Percentiles rank a stretch among this genome's conserved stretches.
These are phyloP conservation scores for Leptomonas pyrrhocoris DNA, from an alignment of 208 protist species.

Conservation along the genomic window DNA sequence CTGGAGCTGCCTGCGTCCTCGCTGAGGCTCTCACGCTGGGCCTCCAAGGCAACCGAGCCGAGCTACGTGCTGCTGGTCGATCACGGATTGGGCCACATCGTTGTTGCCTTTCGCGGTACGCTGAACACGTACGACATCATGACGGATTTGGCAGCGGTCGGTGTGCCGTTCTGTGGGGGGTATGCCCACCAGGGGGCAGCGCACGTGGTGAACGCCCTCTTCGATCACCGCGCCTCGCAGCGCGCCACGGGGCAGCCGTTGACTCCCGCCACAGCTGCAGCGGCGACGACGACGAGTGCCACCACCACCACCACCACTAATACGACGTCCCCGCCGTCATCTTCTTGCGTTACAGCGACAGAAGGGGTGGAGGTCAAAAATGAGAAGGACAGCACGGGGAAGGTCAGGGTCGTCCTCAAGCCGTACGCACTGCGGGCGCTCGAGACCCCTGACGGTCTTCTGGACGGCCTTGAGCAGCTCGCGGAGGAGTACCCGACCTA, in stretches of 20 bases:
- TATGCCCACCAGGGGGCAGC: conserved; percentile 60
- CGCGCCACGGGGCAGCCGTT: neutral
- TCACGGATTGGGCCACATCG: conserved; percentile 46
- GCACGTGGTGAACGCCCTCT: conserved; percentile 45
- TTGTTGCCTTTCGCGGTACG: conserved; percentile 70
- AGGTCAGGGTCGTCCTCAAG: conserved; percentile 9
- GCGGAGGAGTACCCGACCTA: conserved; percentile 45
- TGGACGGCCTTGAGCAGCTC: conserved; percentile 48
- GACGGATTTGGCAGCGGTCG: conserved; percentile 58
- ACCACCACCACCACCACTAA: neutral
- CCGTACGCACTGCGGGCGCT: conserved; percentile 20
- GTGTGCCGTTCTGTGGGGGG: conserved; percentile 52
- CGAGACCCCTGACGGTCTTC: conserved; percentile 32
- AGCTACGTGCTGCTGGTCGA: conserved; percentile 65
- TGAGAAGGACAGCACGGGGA: neutral
- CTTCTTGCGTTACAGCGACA: neutral
- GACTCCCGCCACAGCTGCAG: no score
- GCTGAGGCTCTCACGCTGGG: conserved; percentile 56
- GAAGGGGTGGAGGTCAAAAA: neutral
- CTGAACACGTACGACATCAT: conserved; percentile 61
- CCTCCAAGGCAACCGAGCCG: conserved; percentile 39
- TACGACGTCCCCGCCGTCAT: neutral
- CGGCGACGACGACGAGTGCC: neutral
- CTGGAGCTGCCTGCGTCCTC: conserved; percentile 47
- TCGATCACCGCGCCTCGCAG: conserved; percentile 47